A percentile compares a stretch with the other conserved stretches of the same genome.
Conservation (phyloP, 192 early-diverging fungal genomes). For the Gamsiella multidivaricata region DNA sequence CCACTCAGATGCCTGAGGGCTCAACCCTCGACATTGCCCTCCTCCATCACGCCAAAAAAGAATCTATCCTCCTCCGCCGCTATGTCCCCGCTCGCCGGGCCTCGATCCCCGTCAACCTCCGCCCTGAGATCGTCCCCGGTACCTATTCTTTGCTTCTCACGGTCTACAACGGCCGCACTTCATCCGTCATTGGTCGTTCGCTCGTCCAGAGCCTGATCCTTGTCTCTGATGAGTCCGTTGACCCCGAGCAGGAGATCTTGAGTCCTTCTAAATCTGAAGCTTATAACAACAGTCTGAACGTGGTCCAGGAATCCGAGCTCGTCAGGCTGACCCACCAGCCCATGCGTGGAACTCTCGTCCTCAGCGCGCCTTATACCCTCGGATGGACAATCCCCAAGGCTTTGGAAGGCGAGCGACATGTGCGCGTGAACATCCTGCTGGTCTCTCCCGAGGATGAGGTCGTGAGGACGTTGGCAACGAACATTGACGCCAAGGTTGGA, state of each 20-base stretch:
- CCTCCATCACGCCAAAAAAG: conserved; percentile 27
- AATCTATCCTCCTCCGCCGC: conserved; percentile 44
- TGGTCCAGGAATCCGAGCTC: conserved; percentile 24
- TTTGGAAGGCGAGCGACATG: conserved; percentile 26
- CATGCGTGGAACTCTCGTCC: conserved; percentile 23
- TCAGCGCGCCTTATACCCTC: conserved; percentile 46
- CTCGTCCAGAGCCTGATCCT: conserved; percentile 42
- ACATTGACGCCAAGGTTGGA: conserved; percentile 41
- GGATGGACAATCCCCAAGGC: conserved; percentile 54
- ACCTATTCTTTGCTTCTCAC: conserved; percentile 46
- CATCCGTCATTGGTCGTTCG: conserved; percentile 37
- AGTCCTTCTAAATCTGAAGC: neutral
- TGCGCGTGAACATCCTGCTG: conserved; percentile 42
- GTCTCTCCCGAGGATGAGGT: conserved; percentile 22
- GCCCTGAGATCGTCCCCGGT: conserved; percentile 22
- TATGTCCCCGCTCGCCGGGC: conserved; percentile 38
- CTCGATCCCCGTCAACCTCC: conserved; percentile 32
- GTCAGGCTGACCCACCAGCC: conserved; percentile 46
- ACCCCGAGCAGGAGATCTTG: conserved; percentile 24
- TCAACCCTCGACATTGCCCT: conserved; percentile 47
- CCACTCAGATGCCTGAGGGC: conserved; percentile 18
- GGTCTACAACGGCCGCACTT: conserved; percentile 48
- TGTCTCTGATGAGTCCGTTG: conserved; percentile 15
- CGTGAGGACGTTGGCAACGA: conserved; percentile 17
- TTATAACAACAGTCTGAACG: neutral